Conservation (phyloP, 78 protist species). For the Tieghemostelium lacteum region DNA sequence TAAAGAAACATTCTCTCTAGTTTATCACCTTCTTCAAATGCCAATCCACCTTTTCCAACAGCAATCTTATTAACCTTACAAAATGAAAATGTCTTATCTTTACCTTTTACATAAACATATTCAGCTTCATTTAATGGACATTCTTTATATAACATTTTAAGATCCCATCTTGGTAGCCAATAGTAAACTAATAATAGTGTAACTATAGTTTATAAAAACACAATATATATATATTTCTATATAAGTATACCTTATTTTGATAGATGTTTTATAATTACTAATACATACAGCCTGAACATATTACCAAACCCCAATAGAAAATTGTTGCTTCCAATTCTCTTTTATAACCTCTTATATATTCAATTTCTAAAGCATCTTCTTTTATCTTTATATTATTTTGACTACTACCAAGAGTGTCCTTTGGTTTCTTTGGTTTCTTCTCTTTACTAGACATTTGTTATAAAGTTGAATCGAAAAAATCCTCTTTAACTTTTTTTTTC, state of each 20-base stretch:
- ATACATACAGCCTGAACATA: constrained; percentile 4
- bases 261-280: background rate
- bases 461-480: background rate
- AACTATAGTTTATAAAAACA: background rate
- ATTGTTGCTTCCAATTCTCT: constrained; percentile 2
- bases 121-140: constrained; percentile 7
- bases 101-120: constrained; percentile 46
- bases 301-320: constrained; percentile 1
- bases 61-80: background rate
- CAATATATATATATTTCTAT: background rate
- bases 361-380: constrained; percentile 15
- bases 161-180: constrained; percentile 64
- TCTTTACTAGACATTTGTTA: background rate
- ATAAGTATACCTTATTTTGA: background rate
- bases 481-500: background rate
- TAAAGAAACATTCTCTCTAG: background rate
- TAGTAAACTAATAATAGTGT: constrained; percentile 43
- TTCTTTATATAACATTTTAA: constrained; percentile 35
- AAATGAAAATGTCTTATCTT: constrained; percentile 14
- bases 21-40: constrained; percentile 2
- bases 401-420: no score
- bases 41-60: constrained; percentile 26
- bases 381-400: background rate
- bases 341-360: constrained; percentile 72
- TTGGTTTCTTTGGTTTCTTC: no score